phyloP scores from a whole-genome alignment of 2,329 filamentous ascomycete genomes.

The Calonectria crousiana region DNA sequence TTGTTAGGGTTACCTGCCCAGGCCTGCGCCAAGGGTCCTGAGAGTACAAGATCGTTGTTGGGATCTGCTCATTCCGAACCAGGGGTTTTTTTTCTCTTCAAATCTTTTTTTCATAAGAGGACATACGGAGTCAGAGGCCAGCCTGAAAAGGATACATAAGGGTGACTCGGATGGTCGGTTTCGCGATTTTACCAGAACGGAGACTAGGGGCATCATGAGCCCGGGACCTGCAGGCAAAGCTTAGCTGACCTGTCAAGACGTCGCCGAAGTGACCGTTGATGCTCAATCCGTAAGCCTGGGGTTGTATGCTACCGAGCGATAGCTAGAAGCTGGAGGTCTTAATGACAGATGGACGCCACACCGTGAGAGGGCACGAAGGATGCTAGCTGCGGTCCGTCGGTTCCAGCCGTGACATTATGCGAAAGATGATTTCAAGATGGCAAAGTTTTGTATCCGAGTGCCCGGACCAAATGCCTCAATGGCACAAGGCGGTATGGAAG shows the following conservation, averaged over 20 bases:
- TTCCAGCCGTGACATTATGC: neutral
- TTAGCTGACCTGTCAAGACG: conserved; percentile 4
- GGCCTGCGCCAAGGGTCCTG: neutral
- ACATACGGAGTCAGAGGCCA: neutral
- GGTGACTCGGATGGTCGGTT: neutral
- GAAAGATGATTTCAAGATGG: neutral
- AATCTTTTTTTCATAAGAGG: neutral
- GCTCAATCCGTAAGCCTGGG: conserved; percentile 16
- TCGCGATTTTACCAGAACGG: neutral
- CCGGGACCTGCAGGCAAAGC: neutral
- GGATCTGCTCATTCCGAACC: neutral
- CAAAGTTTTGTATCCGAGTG: neutral
- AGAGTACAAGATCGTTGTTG: conserved; percentile 6
- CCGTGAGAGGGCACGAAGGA: neutral
- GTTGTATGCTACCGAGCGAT: conserved; percentile 2
- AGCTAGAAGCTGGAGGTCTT: neutral
- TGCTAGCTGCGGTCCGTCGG: conserved; percentile 12
- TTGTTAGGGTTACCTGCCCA: neutral
- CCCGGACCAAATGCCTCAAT: neutral
- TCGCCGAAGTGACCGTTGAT: neutral
- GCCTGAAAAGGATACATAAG: neutral
- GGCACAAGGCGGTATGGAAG: neutral
- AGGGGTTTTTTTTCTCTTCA: neutral
- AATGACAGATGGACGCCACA: conserved; percentile 8
- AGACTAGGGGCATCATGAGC: neutral